A percentile compares a stretch with the other conserved stretches of the same genome.
phyloP scores from a whole-genome alignment of 805 yeast genomes.

The Blastobotrys chiropterorum region DNA sequence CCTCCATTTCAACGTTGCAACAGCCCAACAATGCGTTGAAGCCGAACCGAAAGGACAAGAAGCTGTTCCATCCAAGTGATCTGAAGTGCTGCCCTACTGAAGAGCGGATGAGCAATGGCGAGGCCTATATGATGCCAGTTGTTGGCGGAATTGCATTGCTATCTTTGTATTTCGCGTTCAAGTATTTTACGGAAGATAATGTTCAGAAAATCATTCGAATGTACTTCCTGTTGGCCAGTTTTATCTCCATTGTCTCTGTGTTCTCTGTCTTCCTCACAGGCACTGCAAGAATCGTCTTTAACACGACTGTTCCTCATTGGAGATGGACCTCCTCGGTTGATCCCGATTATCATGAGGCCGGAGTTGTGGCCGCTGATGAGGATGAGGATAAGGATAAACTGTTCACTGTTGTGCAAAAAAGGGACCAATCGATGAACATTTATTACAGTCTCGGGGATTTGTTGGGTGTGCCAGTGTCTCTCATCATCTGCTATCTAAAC shows the following conservation, averaged over 20 bases:
- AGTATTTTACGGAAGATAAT: slow-evolving; percentile 28
- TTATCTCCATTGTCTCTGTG: slow-evolving; percentile 32
- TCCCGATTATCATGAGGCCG: slow-evolving; percentile 38
- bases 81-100: slow-evolving; percentile 8
- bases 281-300: slow-evolving; percentile 7
- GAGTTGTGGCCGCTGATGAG: slow-evolving; percentile 37
- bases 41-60: slow-evolving; percentile 20
- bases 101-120: slow-evolving; percentile 22
- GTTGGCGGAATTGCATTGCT: slow-evolving; percentile 36
- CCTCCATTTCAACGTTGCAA: slow-evolving; percentile 18
- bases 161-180: slow-evolving; percentile 35
- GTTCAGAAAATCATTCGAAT: slow-evolving; percentile 32
- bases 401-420: slow-evolving; percentile 4
- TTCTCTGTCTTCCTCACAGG: slow-evolving; percentile 16
- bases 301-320: slow-evolving; percentile 9
- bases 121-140: slow-evolving; percentile 41
- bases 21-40: slow-evolving; percentile 22
- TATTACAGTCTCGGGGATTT: slow-evolving; percentile 4
- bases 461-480: not conserved
- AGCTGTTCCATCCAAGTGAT: slow-evolving; percentile 23
- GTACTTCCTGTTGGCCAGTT: slow-evolving; percentile 33
- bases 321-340: slow-evolving; percentile 29
- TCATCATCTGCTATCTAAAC: not conserved
- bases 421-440: slow-evolving; percentile 1
- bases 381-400: slow-evolving; percentile 31